These are phyloP conservation scores for Alternaria arborescens DNA, from an alignment of 2,329 filamentous ascomycete genomes.

Conservation along the genomic window DNA sequence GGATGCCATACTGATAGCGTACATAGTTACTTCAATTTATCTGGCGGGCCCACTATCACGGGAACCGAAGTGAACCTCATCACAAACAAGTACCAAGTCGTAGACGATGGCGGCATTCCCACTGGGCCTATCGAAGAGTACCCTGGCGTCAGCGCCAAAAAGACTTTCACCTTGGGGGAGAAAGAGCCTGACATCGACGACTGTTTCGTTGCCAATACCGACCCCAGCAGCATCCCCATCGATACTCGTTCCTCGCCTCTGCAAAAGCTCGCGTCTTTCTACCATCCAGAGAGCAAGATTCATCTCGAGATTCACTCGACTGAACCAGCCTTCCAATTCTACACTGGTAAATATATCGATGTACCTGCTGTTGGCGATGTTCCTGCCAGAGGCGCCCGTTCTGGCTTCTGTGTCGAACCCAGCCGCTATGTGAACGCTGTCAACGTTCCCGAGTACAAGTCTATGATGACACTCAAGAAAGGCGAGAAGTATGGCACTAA, in stretches of 20 bases:
- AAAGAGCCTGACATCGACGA: constrained; percentile 82
- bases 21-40: constrained; percentile 73
- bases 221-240: constrained; percentile 62
- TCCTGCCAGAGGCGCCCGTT: constrained; percentile 71
- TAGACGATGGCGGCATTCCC: constrained; percentile 78
- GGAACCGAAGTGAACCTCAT: constrained; percentile 68
- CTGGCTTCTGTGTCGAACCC: constrained; percentile 92
- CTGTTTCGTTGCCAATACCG: constrained; percentile 81
- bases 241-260: constrained; percentile 67
- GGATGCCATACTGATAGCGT: not conserved
- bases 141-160: constrained; percentile 69
- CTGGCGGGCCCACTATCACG: constrained; percentile 64
- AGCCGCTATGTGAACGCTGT: constrained; percentile 88
- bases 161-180: constrained; percentile 75
- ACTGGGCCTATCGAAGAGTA: constrained; percentile 71
- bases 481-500: constrained; percentile 83
- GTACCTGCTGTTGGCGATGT: constrained; percentile 69
- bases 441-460: constrained; percentile 82
- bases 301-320: constrained; percentile 90
- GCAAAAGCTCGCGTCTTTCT: constrained; percentile 72
- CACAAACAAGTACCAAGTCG: constrained; percentile 73
- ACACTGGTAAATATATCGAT: constrained; percentile 86
- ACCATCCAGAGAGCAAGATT: constrained; percentile 76
- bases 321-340: constrained; percentile 97
- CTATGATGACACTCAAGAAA: constrained; percentile 81